Evolutionary conservation across 1,284 basidiomycete genomes (phyloP).

Genomic region (Melampsora americana): DNA sequence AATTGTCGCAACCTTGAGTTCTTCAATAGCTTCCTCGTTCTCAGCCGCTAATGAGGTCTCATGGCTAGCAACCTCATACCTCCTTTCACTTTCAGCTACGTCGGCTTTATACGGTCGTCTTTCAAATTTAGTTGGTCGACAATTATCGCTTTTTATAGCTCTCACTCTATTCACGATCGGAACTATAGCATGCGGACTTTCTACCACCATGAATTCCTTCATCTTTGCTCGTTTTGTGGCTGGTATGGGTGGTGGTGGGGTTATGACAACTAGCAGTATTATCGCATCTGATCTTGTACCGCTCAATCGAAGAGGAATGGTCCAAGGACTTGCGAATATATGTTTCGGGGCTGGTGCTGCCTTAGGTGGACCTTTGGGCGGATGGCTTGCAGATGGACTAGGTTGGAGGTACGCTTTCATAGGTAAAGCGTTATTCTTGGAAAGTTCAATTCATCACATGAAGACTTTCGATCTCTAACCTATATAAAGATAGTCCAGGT

Average conservation of each 20-base stretch:
- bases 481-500: slow-evolving; percentile 48
- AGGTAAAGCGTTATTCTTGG: background rate
- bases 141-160: slow-evolving; percentile 49
- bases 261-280: slow-evolving; percentile 49
- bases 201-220: slow-evolving; percentile 11
- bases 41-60: slow-evolving; percentile 51
- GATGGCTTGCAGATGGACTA: slow-evolving; percentile 52
- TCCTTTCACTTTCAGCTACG: slow-evolving; percentile 52
- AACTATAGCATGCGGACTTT: slow-evolving; percentile 27
- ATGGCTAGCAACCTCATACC: slow-evolving; percentile 53
- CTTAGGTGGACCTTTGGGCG: slow-evolving; percentile 53
- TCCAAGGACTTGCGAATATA: slow-evolving; percentile 53
- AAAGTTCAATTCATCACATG: background rate
- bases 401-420: slow-evolving; percentile 54
- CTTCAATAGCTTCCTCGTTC: slow-evolving; percentile 52
- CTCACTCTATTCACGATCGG: slow-evolving; percentile 44
- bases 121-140: slow-evolving; percentile 52
- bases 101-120: slow-evolving; percentile 53
- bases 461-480: slow-evolving; percentile 3
- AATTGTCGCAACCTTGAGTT: slow-evolving; percentile 53
- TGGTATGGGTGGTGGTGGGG: slow-evolving; percentile 44
- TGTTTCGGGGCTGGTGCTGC: slow-evolving; percentile 52
- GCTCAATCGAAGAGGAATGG: slow-evolving; percentile 51
- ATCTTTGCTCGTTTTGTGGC: slow-evolving; percentile 19
- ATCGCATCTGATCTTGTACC: slow-evolving; percentile 53